Evolutionary conservation across 2,329 filamentous ascomycete species (phyloP), one percentile per base, ranked within the genome.

Genomic region (Calonectria multiphialidica): DNA sequence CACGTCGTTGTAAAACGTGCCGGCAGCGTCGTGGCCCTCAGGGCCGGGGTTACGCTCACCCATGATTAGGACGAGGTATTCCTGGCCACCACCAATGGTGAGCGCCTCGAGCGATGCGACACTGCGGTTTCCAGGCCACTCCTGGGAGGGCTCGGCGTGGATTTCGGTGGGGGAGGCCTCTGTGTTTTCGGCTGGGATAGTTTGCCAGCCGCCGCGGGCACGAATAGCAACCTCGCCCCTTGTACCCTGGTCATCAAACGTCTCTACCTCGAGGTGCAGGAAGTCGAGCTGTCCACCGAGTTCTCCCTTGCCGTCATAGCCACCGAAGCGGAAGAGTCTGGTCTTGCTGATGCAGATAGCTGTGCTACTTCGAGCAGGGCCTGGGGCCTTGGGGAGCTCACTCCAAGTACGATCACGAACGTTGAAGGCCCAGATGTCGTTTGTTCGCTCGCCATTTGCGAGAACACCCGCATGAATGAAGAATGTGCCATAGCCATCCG

Each of bases 351-450:
- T 88, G 1, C 92, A 90, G 30, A 97, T 90, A 5, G 91, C 90
- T 0, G 93, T 86, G 1, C 94, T 94, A 25, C 92, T 91, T 59
- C 94, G 88, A 0, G 90, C 85, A 9, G 92, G 90, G 1, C 89
- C 92, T 0, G 94, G 94, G 0, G 94, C 94, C 9, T 90, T 82
- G 0, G 92, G 88, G 16, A 94, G 87, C 78, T 93, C 87, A 45
- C 87, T 90, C 95, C 95, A 98, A 2, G 87, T 86, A 66, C 87
- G 86, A 9, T 87, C 87, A 59, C 85, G 86, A 28, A 96, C 83
- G 79, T 93, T 91, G 80, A 97, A 97, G 0, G 91, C 90, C 95
- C 95, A 98, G 7, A 96, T 83, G 80, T 98, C 95, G 13, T 87
- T 85, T 45, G 86, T 86, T 3, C 94, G 86, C 3, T 91, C 86